Evolutionary conservation across 345 rosid genomes (phyloP).

Genomic region (Euphorbia lathyris): DNA sequence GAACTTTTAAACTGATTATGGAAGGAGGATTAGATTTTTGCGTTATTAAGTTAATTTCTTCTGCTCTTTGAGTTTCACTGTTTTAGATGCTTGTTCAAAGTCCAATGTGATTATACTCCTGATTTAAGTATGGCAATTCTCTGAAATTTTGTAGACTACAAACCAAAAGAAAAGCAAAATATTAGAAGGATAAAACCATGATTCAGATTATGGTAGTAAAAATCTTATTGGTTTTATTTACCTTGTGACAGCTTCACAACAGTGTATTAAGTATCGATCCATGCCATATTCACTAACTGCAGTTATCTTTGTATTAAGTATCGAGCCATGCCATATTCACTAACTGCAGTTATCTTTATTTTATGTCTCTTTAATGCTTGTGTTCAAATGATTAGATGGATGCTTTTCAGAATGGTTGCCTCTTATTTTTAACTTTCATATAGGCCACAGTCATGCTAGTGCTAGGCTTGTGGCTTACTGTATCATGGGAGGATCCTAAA

Average conservation of each 20-base stretch:
- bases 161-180: too few species aligned
- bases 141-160: too few species aligned
- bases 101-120: too few species aligned
- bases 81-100: too few species aligned
- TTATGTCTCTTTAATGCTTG: not conserved
- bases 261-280: too few species aligned
- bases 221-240: not conserved
- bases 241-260: not conserved
- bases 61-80: too few species aligned
- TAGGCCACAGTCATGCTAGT: not conserved
- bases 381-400: not conserved
- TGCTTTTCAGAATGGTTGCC: not conserved
- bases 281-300: too few species aligned
- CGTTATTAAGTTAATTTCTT: too few species aligned
- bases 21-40: not conserved
- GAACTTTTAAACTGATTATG: not conserved
- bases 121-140: too few species aligned
- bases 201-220: not conserved
- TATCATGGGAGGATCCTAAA: constrained; percentile 9
- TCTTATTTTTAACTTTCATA: not conserved
- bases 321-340: not conserved
- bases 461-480: not conserved
- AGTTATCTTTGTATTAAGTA: too few species aligned
- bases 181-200: too few species aligned
- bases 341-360: not conserved